Evolutionary conservation across 192 early-diverging fungal genomes (phyloP).

Genomic region (Lobosporangium transversale): DNA sequence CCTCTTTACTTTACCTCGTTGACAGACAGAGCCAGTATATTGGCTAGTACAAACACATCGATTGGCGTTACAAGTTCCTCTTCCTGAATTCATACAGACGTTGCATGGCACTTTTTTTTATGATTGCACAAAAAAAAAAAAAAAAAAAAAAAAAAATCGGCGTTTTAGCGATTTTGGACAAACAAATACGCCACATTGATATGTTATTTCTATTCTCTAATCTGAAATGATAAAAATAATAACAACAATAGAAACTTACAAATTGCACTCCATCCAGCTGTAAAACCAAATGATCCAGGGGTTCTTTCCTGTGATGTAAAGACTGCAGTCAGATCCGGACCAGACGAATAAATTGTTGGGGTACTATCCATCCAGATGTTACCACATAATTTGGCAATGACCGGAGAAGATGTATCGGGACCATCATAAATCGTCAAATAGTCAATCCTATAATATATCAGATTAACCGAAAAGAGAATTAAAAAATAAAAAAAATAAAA

Average conservation of each 20-base stretch:
- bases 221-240: too few species aligned
- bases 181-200: background rate
- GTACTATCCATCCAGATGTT: constrained; percentile 18
- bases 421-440: constrained; percentile 49
- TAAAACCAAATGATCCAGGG: constrained; percentile 21
- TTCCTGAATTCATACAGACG: constrained; percentile 15
- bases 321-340: constrained; percentile 29
- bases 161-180: background rate
- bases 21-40: constrained; percentile 29
- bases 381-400: constrained; percentile 41
- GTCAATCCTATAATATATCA: constrained; percentile 31
- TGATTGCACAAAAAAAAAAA: background rate
- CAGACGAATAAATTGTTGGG: constrained; percentile 23
- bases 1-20: constrained; percentile 22
- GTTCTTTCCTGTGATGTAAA: constrained; percentile 16
- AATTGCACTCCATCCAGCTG: constrained; percentile 13
- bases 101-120: constrained; percentile 46
- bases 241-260: too few species aligned
- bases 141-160: background rate
- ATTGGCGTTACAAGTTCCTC: constrained; percentile 26
- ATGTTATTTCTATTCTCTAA: background rate
- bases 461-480: background rate
- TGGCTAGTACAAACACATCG: constrained; percentile 19
- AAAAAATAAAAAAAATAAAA: background rate
- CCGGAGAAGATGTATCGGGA: constrained; percentile 20